phyloP scores from a whole-genome alignment of 768 basidiomycete genomes.

The Lyophyllum decastes region DNA sequence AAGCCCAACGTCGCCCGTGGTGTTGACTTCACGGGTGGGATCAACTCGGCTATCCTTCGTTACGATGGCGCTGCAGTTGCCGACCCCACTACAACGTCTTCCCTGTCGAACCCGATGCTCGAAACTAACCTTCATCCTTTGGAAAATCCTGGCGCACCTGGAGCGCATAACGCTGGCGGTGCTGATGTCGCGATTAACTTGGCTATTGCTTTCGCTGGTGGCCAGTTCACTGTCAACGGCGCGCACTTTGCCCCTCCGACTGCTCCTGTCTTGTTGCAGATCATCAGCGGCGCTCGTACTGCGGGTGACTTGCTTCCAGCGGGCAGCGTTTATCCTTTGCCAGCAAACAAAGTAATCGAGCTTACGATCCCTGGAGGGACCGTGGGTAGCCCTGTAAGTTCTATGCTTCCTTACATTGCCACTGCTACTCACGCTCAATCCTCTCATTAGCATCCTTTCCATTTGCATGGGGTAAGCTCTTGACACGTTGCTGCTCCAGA shows the following conservation, averaged over 20 bases:
- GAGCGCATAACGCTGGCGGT: conserved; percentile 31
- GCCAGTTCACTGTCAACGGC: conserved; percentile 35
- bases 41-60: conserved; percentile 53
- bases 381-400: conserved; percentile 20
- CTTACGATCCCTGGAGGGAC: conserved; percentile 41
- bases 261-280: conserved; percentile 51
- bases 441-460: conserved; percentile 32
- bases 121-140: conserved; percentile 44
- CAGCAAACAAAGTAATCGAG: conserved; percentile 46
- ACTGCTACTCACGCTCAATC: too few relatives aligned
- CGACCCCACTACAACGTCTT: conserved; percentile 41
- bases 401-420: too few relatives aligned
- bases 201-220: conserved; percentile 16
- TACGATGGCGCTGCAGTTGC: conserved; percentile 42
- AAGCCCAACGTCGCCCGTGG: conserved; percentile 22
- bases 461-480: conserved; percentile 29
- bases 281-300: conserved; percentile 28
- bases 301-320: conserved; percentile 35
- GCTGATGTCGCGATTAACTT: conserved; percentile 44
- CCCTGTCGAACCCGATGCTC: conserved; percentile 25
- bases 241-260: conserved; percentile 35
- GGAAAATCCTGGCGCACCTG: conserved; percentile 26
- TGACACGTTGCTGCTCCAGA: neutral
- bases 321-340: conserved; percentile 42
- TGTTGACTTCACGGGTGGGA: conserved; percentile 31